These are phyloP conservation scores for Rhodotorula sp. DNA, from an alignment of 1,284 basidiomycete genomes.

Conservation along the genomic window DNA sequence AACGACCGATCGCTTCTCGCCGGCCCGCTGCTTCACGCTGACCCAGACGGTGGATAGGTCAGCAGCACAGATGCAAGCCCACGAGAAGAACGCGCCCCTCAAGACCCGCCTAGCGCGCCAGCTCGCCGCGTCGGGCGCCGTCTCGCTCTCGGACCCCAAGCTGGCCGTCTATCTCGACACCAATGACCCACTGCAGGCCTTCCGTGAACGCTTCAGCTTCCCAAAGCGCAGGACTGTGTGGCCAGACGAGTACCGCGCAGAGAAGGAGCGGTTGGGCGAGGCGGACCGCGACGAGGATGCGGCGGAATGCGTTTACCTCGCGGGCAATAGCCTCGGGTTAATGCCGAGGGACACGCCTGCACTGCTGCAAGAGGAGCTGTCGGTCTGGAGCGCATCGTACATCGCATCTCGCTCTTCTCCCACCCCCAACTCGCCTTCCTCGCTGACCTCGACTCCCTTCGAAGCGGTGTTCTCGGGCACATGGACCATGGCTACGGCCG, in stretches of 20 bases:
- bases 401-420: conserved; percentile 16
- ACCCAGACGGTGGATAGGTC: background rate
- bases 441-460: too few species aligned
- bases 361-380: conserved; percentile 79
- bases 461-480: conserved; percentile 86
- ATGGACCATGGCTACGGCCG: conserved; percentile 81
- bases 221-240: conserved; percentile 26
- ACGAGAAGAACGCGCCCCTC: conserved; percentile 3
- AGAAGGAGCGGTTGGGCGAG: background rate
- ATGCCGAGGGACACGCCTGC: conserved; percentile 71
- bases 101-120: conserved; percentile 11
- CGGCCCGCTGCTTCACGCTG: too few species aligned
- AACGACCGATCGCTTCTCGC: too few species aligned
- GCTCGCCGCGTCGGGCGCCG: conserved; percentile 34
- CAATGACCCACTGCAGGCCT: conserved; percentile 19
- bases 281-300: conserved; percentile 51
- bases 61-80: background rate
- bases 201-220: conserved; percentile 28
- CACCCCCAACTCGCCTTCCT: background rate
- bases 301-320: conserved; percentile 75
- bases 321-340: conserved; percentile 92
- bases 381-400: conserved; percentile 82
- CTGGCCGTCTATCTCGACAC: conserved; percentile 38
- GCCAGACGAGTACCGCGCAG: conserved; percentile 6
- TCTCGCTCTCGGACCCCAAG: conserved; percentile 22